Evolutionary conservation across 78 protist species (phyloP).

Genomic region (Goniomonas avonlea): DNA sequence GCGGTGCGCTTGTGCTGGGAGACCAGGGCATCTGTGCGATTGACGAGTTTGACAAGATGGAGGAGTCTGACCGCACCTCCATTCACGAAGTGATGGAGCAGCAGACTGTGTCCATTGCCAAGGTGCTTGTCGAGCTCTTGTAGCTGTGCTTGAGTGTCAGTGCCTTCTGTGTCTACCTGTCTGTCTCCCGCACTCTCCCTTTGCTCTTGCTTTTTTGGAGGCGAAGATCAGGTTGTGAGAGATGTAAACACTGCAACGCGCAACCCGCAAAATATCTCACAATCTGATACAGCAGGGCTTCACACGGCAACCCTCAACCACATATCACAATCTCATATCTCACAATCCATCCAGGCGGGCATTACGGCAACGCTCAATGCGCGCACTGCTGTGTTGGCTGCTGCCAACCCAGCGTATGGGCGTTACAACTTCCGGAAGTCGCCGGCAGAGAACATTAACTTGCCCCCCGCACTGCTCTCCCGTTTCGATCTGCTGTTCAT

Average conservation of each 20-base stretch:
- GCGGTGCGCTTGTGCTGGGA: constrained; percentile 97
- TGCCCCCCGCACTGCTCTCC: constrained; percentile 95
- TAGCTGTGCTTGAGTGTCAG: too few species aligned
- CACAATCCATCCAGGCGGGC: constrained; percentile 85
- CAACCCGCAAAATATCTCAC: too few species aligned
- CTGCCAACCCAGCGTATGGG: constrained; percentile 96
- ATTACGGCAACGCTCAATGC: constrained; percentile 98
- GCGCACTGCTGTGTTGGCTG: constrained; percentile 95
- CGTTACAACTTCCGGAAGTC: constrained; percentile 67
- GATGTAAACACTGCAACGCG: too few species aligned
- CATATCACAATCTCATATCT: too few species aligned
- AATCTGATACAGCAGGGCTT: too few species aligned
- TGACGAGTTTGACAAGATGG: constrained; percentile 89
- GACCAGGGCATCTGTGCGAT: constrained; percentile 98
- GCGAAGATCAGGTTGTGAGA: too few species aligned
- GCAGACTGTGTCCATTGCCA: constrained; percentile 97
- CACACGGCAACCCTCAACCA: too few species aligned
- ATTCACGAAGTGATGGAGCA: constrained; percentile 99
- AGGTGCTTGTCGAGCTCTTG: constrained; percentile 33
- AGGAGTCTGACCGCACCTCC: constrained; percentile 75
- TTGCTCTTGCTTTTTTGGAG: background rate
- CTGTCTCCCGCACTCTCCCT: too few species aligned
- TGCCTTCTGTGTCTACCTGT: too few species aligned
- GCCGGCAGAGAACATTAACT: constrained; percentile 70
- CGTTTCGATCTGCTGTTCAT: constrained; percentile 90